Evolutionary conservation across 805 yeast genomes (phyloP), one percentile per base, ranked within the genome.

Genomic region (Metschnikowia lachancei): DNA sequence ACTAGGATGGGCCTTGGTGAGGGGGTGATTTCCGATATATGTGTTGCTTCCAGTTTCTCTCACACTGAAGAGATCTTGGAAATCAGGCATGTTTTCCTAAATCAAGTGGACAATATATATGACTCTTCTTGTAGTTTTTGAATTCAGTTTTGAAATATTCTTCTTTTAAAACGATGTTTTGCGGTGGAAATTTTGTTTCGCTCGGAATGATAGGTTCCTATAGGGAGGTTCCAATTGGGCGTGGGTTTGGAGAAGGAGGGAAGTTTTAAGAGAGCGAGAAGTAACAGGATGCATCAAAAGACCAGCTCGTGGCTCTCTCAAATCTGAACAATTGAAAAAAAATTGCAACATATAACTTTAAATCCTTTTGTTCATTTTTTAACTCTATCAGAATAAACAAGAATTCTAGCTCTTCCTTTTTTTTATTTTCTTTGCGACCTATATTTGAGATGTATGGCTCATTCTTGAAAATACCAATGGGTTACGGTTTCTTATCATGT

Each of bases 1-100:
- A 8, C 41, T 45, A 7, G 59, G 55, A 8, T 49, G 43, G 1
- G 74, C 72, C 47, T 69, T 69, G 9, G 45, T 30, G 30, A 69
- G 59, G 0, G 56, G 63, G 28, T 46, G 43, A 32, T 44, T 41
- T 24, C 44, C 47, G 12, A 26, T 29, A 42, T 29, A 53, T 6
- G 41, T 26, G 26, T 41, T 14, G 13, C 37, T 13, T 14, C 46
- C 52, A 6, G 31, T 38, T 28, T 49, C n/a, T 22, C 24, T 16
- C 6, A 49, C 44, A 31, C 43, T 44, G 36, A 53, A 46, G 14
- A 42, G 42, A n/a, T 44, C 43, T 31, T 51, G 47, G 29, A 51
- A 53, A 34, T 44, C 48, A 13, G 46, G 43, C 48, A 46, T 46
- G 19, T 7, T 33, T 33, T 11, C 22, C 17, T 16, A 33, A 33